Evolutionary conservation across 169 alveolate genomes (phyloP), one percentile per base, ranked within the genome.

Genomic region (Ichthyophthirius multifiliis): DNA sequence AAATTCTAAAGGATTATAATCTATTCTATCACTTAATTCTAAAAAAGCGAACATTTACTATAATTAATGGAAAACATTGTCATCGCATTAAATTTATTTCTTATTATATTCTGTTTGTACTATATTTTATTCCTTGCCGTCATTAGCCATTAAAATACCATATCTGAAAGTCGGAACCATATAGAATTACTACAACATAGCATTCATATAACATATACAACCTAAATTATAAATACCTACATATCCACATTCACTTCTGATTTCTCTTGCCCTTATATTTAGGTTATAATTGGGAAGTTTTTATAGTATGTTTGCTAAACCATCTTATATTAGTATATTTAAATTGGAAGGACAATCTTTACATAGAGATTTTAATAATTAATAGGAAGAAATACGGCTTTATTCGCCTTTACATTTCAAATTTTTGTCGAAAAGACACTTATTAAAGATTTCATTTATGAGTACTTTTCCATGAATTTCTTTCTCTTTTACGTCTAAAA

Each of bases 141-240:
- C 96, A 67, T 92, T 92, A 10, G 93, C 93, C 18, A 76, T 80
- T 43, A 95, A 46, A 16, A 95, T 82, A 5, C 89, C 84, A 85
- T 95, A 92, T 47, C 84, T 83, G 82, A 91, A 94, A n/a, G 94
- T 71, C 0, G 95, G 94, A 10, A 88, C 90, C 95, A 90, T 91
- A 75, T 81, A 94, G 73, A 94, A 85, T 81, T 94, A 90, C 80
- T 94, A 90, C 23, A 94, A 84, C 88, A 90, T 94, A 6, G 95
- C 85, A 75, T 84, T 91, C 96, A 94, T 91, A 76, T 94, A 94
- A 76, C 97, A 94, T 15, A 94, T 91, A 39, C 95, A 90, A 27
- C 97, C 96, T 6, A 90, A 84, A 45, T 94, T 94, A 63, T 83
- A 89, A 15, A 94, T 76, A 4, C 97, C 97, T 15, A 82, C 83